Evolutionary conservation across 2,329 filamentous ascomycete species (phyloP).

Genomic region (Colletotrichum sublineola): DNA sequence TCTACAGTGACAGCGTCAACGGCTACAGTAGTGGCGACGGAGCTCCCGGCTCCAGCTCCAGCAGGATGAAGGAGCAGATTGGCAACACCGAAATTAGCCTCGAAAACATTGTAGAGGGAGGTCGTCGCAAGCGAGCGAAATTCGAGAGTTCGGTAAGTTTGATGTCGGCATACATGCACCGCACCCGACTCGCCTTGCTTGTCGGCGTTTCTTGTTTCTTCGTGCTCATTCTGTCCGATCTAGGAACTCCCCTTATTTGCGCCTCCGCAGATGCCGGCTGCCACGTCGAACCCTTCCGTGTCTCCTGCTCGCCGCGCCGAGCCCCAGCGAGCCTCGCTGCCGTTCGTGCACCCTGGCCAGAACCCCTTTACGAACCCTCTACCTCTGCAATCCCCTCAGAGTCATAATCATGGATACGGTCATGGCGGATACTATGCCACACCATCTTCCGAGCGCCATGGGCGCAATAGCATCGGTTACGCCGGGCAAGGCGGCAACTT

Average conservation of each 20-base stretch:
- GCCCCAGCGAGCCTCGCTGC: conserved; percentile 78
- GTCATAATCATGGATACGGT: conserved; percentile 70
- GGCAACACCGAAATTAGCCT: conserved; percentile 97
- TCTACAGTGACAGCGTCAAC: conserved; percentile 73
- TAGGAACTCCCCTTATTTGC: conserved; percentile 97
- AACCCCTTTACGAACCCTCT: conserved; percentile 84
- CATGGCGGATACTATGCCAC: conserved; percentile 73
- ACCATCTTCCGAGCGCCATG: conserved; percentile 73
- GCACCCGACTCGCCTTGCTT: conserved; percentile 10
- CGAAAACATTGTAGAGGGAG: conserved; percentile 98
- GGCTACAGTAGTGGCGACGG: conserved; percentile 91
- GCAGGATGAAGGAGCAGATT: conserved; percentile 85
- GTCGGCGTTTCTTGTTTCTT: conserved; percentile 20
- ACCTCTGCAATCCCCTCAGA: conserved; percentile 86
- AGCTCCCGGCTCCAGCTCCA: conserved; percentile 80
- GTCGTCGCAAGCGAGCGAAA: conserved; percentile 93
- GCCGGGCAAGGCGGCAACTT: conserved; percentile 49
- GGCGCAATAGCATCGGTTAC: conserved; percentile 73
- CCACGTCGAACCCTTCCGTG: conserved; percentile 96
- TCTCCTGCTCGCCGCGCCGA: conserved; percentile 88
- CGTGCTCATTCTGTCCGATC: conserved; percentile 49
- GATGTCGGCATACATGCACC: conserved; percentile 53
- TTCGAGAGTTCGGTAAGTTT: conserved; percentile 94
- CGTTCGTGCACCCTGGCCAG: conserved; percentile 81
- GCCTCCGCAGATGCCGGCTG: conserved; percentile 91